Conservation (phyloP, 2,329 filamentous ascomycete species). For the Endoconidiophora polonica region DNA sequence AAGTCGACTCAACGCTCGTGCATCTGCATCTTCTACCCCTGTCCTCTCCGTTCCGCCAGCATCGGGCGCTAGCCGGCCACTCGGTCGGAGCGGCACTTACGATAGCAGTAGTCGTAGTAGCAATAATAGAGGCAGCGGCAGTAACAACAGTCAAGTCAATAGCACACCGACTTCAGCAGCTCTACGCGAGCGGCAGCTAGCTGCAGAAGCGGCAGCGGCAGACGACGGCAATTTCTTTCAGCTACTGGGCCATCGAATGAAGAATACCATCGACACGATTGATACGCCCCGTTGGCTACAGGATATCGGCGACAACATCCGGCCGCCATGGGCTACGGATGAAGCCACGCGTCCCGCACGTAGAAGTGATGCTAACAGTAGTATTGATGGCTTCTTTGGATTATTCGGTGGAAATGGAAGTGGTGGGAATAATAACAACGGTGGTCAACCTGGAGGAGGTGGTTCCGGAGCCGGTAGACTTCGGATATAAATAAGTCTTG, state of each 20-base stretch:
- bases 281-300: conserved; percentile 71
- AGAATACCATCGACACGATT: conserved; percentile 77
- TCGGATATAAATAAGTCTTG: conserved; percentile 16
- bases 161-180: conserved; percentile 18
- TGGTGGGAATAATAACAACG: too few relatives aligned
- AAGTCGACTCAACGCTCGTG: conserved; percentile 17
- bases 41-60: conserved; percentile 31
- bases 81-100: not conserved
- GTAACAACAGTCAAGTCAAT: conserved; percentile 16
- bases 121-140: too few relatives aligned
- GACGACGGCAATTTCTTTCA: conserved; percentile 73
- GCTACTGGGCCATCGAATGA: conserved; percentile 67
- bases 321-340: conserved; percentile 62
- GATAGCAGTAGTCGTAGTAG: too few relatives aligned
- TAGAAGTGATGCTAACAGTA: conserved; percentile 14
- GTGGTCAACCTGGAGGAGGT: too few relatives aligned
- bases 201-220: conserved; percentile 34
- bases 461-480: conserved; percentile 20
- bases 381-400: conserved; percentile 31
- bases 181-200: conserved; percentile 14
- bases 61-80: conserved; percentile 19
- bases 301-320: conserved; percentile 37
- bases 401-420: conserved; percentile 35
- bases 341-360: conserved; percentile 23
- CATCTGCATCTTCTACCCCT: conserved; percentile 24